Evolutionary conservation across 2,329 filamentous ascomycete genomes (phyloP), one percentile per base, ranked within the genome.

Genomic region (Colletotrichum cuscutae): DNA sequence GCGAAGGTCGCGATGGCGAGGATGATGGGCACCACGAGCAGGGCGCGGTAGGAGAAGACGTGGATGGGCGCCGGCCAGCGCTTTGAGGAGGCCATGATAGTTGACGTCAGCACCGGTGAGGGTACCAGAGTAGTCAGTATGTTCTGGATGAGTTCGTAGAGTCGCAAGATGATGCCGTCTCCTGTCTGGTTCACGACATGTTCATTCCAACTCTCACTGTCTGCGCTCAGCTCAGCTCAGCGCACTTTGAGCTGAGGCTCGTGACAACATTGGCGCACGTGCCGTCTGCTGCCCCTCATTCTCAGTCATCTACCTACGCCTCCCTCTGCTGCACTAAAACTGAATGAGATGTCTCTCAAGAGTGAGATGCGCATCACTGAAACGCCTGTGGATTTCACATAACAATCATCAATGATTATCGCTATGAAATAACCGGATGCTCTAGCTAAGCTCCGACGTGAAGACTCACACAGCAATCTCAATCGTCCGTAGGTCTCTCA

Each of bases 11-110:
- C 77, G 70, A 84, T 56, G 75, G 86, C 82, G 65, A 89, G 82
- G 35, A 88, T 77, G 2, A 86, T 78, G 56, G 89, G 83, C n/a
- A 87, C 79, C 46, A 90, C 82, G 73, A 89, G 79, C 9, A 89
- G 80, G 78, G 87, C 88, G 53, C 85, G 86, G 61, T 89, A 85
- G 59, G 86, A 81, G 77, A 90, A 86, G 76, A 84, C 83, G 42
- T 88, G 86, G 67, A 90, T 86, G 19, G 89, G 88, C 12, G 83
- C 82, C 62, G 78, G 81, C 74, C 80, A 78, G 56, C 77, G 77
- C 54, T 65, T 57, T 1, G 67, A 30, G 30, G 71, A 46, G 26
- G 57, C 53, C 70, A 72, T 72, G 1, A 4, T 35, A 22, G 19
- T 15, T n/a, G 9, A 32, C n/a, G 19, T 11, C 19, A 49, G 42